Base-by-base conservation (phyloP, 805 yeast genomes). In the Wickerhamomyces silvicola region DNA sequence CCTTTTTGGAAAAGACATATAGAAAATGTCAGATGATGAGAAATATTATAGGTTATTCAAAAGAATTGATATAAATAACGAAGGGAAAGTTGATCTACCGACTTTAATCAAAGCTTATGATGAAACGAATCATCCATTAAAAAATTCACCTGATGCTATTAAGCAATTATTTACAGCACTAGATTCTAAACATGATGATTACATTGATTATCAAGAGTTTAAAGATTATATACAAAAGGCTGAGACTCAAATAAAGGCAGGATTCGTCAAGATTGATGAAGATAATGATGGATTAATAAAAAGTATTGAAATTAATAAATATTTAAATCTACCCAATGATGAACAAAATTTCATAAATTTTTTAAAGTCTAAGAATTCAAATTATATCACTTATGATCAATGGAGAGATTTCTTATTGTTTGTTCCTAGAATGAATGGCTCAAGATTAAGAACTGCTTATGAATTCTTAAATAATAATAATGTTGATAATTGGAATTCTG, bases 381-480 rank as follows among this genome's bases (percentile, higher is more conserved):
- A 92, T 1, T 72, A 66, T 43, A 77, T 90, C 26, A 78, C 92
- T 0, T 84, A 75, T 50, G 86, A 86, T 32, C 90, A 90, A 46
- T 92, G 94, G 73, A 67, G 94, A 42, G 83, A 82, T 44, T 83
- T 84, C 30, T 59, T 90, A 18, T 56, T 88, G 31, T 73, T 90
- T 45, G 79, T 92, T 61, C 98, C 98, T 4, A 64, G 92, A 31
- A 59, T 74, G 14, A 68, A 76, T 38, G 94, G 92, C 3, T 80
- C 90, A 5, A 63, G 92, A 49, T 77, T 77, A 39, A 71, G 73
- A 46, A 81, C 96, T 0, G 96, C 95, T 5, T 90, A 78, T 55
- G 68, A 73, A 27, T 84, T 78, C 53, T 79, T 88, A 40, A 77
- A 74, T 36, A 94, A 84, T 45, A 46, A 50, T 31, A 92, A 83